Evolutionary conservation across 108 stramenopile species (phyloP).

Genomic region (Skeletonema marinoi): DNA sequence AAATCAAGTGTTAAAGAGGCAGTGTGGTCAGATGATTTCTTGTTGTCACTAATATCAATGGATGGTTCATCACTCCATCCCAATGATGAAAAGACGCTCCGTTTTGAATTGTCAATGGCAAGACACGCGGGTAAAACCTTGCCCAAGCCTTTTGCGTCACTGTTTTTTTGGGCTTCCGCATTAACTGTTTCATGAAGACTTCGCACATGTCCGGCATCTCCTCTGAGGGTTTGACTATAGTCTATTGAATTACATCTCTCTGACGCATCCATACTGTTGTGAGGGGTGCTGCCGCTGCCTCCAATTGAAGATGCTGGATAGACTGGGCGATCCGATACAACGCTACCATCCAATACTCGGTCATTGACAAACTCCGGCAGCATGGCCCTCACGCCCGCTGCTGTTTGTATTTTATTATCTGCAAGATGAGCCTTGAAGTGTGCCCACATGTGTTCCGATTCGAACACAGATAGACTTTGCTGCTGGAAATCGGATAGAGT

Average conservation of each 20-base stretch:
- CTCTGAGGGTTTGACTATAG: not conserved
- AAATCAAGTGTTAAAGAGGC: not conserved
- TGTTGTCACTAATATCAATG: not conserved
- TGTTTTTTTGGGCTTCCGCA: not conserved
- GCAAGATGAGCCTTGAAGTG: conserved; percentile 1
- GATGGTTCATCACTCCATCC: not conserved
- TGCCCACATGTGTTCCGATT: conserved; percentile 3
- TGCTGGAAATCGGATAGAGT: not conserved
- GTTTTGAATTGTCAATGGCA: not conserved
- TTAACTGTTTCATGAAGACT: not conserved
- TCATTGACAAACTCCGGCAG: not conserved
- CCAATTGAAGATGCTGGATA: not conserved
- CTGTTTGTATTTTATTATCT: not conserved
- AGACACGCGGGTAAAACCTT: not conserved
- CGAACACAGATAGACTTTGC: conserved; percentile 5
- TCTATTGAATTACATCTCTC: not conserved
- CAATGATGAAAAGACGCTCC: not conserved
- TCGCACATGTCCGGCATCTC: not conserved
- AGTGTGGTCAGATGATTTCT: not conserved
- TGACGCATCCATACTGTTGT: not conserved
- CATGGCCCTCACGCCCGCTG: not conserved
- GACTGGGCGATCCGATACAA: not conserved
- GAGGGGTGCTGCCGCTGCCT: not conserved
- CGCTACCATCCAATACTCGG: not conserved
- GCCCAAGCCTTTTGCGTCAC: not conserved